phyloP scores from a whole-genome alignment of 2,329 filamentous ascomycete species.

The Fulvia fulva region DNA sequence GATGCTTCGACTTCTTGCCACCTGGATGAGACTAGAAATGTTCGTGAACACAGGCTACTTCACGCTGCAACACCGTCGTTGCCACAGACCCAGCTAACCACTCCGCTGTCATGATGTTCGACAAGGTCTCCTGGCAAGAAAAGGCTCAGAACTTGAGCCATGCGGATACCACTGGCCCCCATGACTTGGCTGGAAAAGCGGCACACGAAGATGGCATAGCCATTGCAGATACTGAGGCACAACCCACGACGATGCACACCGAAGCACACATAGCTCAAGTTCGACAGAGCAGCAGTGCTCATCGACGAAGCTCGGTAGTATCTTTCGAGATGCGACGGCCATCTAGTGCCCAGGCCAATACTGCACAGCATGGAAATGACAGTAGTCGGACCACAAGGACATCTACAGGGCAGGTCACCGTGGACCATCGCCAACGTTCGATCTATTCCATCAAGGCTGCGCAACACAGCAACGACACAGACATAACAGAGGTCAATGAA shows the following conservation, averaged over 20 bases:
- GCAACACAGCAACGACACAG: conserved; percentile 1
- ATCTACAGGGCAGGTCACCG: conserved; percentile 1
- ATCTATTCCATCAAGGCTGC: conserved; percentile 5
- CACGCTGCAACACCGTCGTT: background rate
- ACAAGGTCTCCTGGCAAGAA: conserved; percentile 1
- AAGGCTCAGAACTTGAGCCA: background rate
- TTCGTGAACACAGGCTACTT: too few species aligned
- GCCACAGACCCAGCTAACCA: background rate
- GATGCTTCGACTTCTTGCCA: too few species aligned
- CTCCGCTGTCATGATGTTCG: background rate
- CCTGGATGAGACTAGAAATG: too few species aligned
- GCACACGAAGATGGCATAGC: background rate
- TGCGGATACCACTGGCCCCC: too few species aligned
- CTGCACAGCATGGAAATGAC: too few species aligned
- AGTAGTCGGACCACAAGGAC: background rate
- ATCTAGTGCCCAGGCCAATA: background rate
- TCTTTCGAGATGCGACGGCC: background rate
- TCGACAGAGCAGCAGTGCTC: background rate
- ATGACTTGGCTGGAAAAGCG: background rate
- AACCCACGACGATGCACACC: too few species aligned
- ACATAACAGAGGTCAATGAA: background rate
- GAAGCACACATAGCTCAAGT: too few species aligned
- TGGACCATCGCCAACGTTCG: background rate
- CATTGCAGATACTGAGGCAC: too few species aligned
- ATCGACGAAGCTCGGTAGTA: conserved; percentile 1